phyloP scores from a whole-genome alignment of 768 basidiomycete species.

The Tephrocybe rancida region DNA sequence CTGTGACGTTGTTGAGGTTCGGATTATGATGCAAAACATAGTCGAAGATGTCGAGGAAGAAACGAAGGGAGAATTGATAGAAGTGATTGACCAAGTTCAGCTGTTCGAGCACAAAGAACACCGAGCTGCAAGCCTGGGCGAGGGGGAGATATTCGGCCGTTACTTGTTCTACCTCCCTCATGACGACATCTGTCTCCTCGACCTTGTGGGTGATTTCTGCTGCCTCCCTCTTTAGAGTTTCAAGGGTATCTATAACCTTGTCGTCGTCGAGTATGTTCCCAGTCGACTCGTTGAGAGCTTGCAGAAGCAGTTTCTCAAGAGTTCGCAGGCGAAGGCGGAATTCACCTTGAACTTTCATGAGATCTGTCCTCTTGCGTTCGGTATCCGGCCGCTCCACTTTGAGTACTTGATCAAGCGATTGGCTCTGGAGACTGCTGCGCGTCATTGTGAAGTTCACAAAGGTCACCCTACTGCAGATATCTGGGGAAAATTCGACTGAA shows the following conservation, averaged over 20 bases:
- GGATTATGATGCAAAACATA: constrained; percentile 92
- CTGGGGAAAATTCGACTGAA: constrained; percentile 96
- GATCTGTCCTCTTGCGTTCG: constrained; percentile 91
- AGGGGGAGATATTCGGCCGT: constrained; percentile 93
- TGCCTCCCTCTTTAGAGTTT: constrained; percentile 94
- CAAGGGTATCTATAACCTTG: constrained; percentile 95
- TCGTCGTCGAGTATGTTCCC: constrained; percentile 99
- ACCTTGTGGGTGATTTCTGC: constrained; percentile 95
- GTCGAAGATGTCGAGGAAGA: constrained; percentile 99
- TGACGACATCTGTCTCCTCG: constrained; percentile 93
- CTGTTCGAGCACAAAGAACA: constrained; percentile 97
- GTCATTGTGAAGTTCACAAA: constrained; percentile 99
- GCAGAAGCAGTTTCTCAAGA: constrained; percentile 88
- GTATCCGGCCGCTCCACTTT: constrained; percentile 97
- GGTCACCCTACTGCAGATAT: constrained; percentile 96
- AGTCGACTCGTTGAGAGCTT: constrained; percentile 94
- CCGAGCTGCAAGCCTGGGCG: constrained; percentile 93
- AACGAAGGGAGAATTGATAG: constrained; percentile 96
- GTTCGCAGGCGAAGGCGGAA: constrained; percentile 92
- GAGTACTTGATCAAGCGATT: constrained; percentile 95
- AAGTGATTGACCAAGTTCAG: constrained; percentile 94
- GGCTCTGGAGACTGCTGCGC: constrained; percentile 95
- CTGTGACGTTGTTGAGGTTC: constrained; percentile 77
- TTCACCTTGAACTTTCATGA: constrained; percentile 98
- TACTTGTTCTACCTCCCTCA: constrained; percentile 95